phyloP scores from a whole-genome alignment of 495 filamentous ascomycete genomes.

The Parachaetomium inaequale region DNA sequence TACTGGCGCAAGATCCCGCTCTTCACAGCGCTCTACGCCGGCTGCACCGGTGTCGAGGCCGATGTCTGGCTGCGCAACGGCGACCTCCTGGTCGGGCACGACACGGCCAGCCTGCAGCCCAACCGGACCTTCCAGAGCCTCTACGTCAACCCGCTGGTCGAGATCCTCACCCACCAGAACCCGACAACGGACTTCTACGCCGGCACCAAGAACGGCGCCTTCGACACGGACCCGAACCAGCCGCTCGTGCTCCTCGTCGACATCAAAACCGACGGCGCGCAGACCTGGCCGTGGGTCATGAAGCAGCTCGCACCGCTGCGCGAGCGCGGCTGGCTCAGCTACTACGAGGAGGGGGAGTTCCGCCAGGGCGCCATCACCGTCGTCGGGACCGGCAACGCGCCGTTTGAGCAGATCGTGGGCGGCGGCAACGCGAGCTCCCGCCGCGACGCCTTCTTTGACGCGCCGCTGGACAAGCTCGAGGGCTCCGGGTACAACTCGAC shows the following conservation, averaged over 20 bases:
- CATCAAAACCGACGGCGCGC: constrained; percentile 54
- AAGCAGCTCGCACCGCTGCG: constrained; percentile 63
- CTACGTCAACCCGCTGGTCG: constrained; percentile 62
- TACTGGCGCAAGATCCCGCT: constrained; percentile 79
- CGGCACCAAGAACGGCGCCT: constrained; percentile 53
- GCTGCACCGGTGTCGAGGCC: constrained; percentile 75
- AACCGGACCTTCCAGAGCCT: constrained; percentile 58
- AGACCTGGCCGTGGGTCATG: constrained; percentile 55
- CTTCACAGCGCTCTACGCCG: constrained; percentile 58
- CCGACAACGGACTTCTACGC: constrained; percentile 43
- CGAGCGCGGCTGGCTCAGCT: constrained; percentile 56
- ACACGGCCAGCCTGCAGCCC: constrained; percentile 46
- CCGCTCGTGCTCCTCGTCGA: constrained; percentile 71
- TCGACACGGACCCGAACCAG: constrained; percentile 55
- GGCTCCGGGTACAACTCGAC: constrained; percentile 37
- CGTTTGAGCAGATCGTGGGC: constrained; percentile 56
- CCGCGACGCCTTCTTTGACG: constrained; percentile 66
- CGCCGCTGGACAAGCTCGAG: constrained; percentile 50
- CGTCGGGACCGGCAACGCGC: constrained; percentile 74
- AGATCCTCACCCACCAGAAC: constrained; percentile 55
- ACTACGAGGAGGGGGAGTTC: constrained; percentile 50
- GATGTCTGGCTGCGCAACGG: constrained; percentile 81
- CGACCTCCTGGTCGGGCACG: constrained; percentile 62
- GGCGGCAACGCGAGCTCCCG: constrained; percentile 50
- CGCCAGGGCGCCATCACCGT: constrained; percentile 63